phyloP scores from a whole-genome alignment of 345 rosid genomes.

The Xanthoceras sorbifolium region DNA sequence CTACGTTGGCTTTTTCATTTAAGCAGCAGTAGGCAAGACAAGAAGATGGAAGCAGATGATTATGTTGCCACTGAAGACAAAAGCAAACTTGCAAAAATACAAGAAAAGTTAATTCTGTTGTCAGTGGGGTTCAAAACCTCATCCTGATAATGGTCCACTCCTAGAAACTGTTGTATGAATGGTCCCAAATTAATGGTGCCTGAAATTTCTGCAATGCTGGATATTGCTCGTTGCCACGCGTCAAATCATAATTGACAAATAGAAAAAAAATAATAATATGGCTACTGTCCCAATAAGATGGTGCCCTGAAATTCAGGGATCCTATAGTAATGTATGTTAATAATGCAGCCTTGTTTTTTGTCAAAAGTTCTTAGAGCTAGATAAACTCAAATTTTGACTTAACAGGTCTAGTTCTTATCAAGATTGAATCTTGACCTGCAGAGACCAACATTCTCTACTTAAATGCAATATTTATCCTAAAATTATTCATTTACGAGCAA shows the following conservation, averaged over 20 bases:
- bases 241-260: constrained; percentile 11
- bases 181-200: constrained; percentile 20
- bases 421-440: constrained; percentile 18
- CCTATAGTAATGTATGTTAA: constrained; percentile 18
- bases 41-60: constrained; percentile 23
- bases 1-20: constrained; percentile 17
- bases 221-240: constrained; percentile 23
- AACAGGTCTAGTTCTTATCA: constrained; percentile 19
- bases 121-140: constrained; percentile 26
- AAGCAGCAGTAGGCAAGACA: constrained; percentile 22
- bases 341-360: constrained; percentile 4
- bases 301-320: constrained; percentile 23
- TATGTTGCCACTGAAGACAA: constrained; percentile 35
- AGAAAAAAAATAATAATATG: constrained; percentile 17
- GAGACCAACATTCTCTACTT: constrained; percentile 15
- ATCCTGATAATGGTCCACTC: constrained; percentile 15
- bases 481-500: neutral
- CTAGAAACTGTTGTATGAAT: constrained; percentile 22
- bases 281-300: constrained; percentile 35
- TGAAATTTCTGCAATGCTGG: constrained; percentile 11
- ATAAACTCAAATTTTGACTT: constrained; percentile 15
- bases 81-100: constrained; percentile 19
- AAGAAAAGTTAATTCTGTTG: constrained; percentile 28
- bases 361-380: constrained; percentile 11
- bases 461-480: constrained; percentile 2